phyloP scores from a whole-genome alignment of 805 yeast species.

The Millerago galiae region DNA sequence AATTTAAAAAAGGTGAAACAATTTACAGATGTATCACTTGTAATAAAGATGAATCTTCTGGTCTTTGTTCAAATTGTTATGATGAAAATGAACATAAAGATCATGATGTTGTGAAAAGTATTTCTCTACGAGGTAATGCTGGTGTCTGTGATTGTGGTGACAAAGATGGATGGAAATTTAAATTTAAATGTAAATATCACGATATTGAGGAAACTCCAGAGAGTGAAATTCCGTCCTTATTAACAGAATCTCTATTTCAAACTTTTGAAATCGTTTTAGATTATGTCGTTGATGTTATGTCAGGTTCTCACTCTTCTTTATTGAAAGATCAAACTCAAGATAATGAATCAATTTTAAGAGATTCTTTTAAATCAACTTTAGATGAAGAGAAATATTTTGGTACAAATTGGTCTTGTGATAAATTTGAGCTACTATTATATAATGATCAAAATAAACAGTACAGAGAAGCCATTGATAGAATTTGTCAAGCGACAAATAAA shows the following conservation, averaged over 20 bases:
- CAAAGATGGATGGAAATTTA: slow-evolving; percentile 68
- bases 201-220: slow-evolving; percentile 19
- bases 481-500: slow-evolving; percentile 58
- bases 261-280: slow-evolving; percentile 48
- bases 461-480: slow-evolving; percentile 63
- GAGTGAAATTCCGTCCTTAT: slow-evolving; percentile 35
- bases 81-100: slow-evolving; percentile 62
- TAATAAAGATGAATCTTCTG: slow-evolving; percentile 79
- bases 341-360: slow-evolving; percentile 23
- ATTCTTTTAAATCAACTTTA: slow-evolving; percentile 29
- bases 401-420: slow-evolving; percentile 36
- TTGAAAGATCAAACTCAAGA: slow-evolving; percentile 20
- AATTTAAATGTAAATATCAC: slow-evolving; percentile 43
- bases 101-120: slow-evolving; percentile 62
- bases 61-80: slow-evolving; percentile 72
- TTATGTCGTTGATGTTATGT: slow-evolving; percentile 55
- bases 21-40: slow-evolving; percentile 71
- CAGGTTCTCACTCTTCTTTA: slow-evolving; percentile 28
- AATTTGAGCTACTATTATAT: slow-evolving; percentile 53
- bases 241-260: slow-evolving; percentile 30
- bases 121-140: slow-evolving; percentile 57
- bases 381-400: slow-evolving; percentile 38
- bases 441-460: slow-evolving; percentile 77
- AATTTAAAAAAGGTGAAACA: slow-evolving; percentile 73
- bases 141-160: slow-evolving; percentile 78